Conservation (phyloP, 495 filamentous ascomycete genomes). For the Recurvomyces mirabilis region DNA sequence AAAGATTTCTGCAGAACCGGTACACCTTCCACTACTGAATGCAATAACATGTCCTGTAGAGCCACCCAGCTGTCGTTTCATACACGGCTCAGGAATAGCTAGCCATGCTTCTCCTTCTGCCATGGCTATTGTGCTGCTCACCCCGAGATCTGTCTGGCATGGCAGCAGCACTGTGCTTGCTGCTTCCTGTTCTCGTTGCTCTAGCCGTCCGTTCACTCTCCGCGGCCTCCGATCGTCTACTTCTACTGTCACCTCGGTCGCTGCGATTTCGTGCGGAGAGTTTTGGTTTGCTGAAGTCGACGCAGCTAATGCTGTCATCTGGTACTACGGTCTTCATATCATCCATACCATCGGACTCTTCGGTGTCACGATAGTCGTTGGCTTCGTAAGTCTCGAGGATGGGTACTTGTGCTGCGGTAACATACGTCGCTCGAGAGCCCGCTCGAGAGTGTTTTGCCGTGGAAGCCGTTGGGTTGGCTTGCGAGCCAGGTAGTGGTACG, state of each 20-base stretch:
- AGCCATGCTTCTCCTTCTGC: conserved; percentile 21
- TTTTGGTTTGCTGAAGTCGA: conserved; percentile 14
- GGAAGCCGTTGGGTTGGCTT: background rate
- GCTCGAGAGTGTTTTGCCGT: conserved; percentile 1
- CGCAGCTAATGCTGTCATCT: conserved; percentile 30
- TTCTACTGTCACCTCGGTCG: background rate
- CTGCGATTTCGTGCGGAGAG: background rate
- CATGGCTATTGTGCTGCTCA: conserved; percentile 14
- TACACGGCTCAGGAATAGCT: conserved; percentile 11
- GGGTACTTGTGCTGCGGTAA: conserved; percentile 15
- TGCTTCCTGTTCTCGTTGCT: conserved; percentile 11
- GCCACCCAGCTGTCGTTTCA: conserved; percentile 3
- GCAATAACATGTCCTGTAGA: background rate
- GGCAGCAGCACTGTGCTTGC: conserved; percentile 11
- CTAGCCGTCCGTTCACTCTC: conserved; percentile 24
- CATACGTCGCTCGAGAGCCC: conserved; percentile 9
- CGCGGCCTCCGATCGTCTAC: conserved; percentile 19
- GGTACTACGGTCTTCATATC: conserved; percentile 28
- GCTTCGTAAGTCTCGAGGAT: conserved; percentile 13
- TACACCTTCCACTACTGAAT: no score
- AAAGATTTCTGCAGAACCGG: no score
- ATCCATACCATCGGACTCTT: conserved; percentile 21
- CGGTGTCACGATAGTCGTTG: conserved; percentile 20
- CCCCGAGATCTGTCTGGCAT: conserved; percentile 23
- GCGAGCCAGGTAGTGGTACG: conserved; percentile 2